Conservation (phyloP, 2,329 filamentous ascomycete genomes). For the Pseudogymnoascus verrucosus region DNA sequence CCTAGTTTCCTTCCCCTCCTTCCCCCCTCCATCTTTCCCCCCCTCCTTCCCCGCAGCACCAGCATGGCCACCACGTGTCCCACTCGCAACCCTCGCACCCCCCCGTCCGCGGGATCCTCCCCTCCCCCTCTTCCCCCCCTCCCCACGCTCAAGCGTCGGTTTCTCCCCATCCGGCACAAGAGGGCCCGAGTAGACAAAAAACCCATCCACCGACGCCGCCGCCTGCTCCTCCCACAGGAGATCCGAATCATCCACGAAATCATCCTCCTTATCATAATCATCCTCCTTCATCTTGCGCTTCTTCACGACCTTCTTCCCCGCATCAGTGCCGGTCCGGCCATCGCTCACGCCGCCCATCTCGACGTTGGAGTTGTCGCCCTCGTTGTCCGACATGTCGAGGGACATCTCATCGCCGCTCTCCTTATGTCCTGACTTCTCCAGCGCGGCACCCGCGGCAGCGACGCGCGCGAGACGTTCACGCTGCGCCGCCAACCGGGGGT, state of each 20-base stretch:
- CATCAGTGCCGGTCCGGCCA: constrained; percentile 51
- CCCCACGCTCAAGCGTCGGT: constrained; percentile 53
- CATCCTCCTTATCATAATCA: constrained; percentile 75
- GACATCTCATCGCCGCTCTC: constrained; percentile 79
- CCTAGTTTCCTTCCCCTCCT: constrained; percentile 57
- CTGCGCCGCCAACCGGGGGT: constrained; percentile 83
- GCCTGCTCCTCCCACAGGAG: constrained; percentile 92
- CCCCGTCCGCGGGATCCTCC: constrained; percentile 9
- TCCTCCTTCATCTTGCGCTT: constrained; percentile 75
- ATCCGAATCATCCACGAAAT: constrained; percentile 89
- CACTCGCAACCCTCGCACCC: neutral
- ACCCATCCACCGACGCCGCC: constrained; percentile 88
- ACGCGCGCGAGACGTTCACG: constrained; percentile 82
- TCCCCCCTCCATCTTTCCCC: constrained; percentile 36
- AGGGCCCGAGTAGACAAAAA: constrained; percentile 95
- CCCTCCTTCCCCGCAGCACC: constrained; percentile 29
- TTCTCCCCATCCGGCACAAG: constrained; percentile 83
- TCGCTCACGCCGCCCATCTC: constrained; percentile 69
- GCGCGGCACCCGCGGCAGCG: constrained; percentile 74
- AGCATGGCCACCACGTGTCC: neutral
- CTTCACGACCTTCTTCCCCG: constrained; percentile 53
- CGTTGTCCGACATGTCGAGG: constrained; percentile 56
- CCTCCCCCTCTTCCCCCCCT: constrained; percentile 50
- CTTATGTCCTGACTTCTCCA: constrained; percentile 65
- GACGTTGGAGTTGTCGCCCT: constrained; percentile 74